Percentiles rank a stretch among this genome's conserved stretches.
These are phyloP conservation scores for Excoecaria cochinchinensis DNA, from an alignment of 345 rosid genomes.

Conservation along the genomic window DNA sequence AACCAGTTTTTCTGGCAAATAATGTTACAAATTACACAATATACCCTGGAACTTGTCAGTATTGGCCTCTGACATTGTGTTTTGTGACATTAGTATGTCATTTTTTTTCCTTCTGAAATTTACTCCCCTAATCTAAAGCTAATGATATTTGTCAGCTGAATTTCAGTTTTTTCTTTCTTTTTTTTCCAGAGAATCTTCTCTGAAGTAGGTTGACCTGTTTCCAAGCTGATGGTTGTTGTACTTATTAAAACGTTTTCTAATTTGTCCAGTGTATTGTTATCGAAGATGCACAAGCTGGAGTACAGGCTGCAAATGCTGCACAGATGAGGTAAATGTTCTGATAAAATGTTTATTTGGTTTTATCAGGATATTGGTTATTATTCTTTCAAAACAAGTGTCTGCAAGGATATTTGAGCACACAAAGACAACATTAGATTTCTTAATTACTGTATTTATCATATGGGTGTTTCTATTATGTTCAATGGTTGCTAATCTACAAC, in stretches of 20 bases:
- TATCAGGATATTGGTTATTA: background rate
- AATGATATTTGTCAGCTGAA: background rate
- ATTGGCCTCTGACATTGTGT: background rate
- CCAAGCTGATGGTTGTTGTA: background rate
- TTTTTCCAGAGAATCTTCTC: background rate
- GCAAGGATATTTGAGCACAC: background rate
- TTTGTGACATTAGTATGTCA: background rate
- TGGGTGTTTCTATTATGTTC: slow-evolving; percentile 10
- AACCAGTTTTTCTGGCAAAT: no score
- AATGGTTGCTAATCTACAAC: background rate
- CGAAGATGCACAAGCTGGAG: slow-evolving; percentile 97
- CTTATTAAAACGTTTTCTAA: slow-evolving; percentile 9
- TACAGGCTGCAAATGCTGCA: slow-evolving; percentile 95
- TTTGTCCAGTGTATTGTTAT: slow-evolving; percentile 73
- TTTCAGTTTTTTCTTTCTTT: background rate
- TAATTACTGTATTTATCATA: slow-evolving; percentile 3
- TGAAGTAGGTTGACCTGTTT: background rate
- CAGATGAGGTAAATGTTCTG: slow-evolving; percentile 68
- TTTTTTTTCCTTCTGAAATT: background rate
- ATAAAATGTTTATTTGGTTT: slow-evolving; percentile 12
- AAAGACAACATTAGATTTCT: background rate
- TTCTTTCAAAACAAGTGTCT: slow-evolving; percentile 5
- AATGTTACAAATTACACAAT: no score
- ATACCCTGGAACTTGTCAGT: background rate
- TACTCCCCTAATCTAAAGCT: background rate